A percentile compares a stretch with the other conserved stretches of the same genome.
Conservation (phyloP, 768 basidiomycete genomes). For the Trametes cinnabarina region DNA sequence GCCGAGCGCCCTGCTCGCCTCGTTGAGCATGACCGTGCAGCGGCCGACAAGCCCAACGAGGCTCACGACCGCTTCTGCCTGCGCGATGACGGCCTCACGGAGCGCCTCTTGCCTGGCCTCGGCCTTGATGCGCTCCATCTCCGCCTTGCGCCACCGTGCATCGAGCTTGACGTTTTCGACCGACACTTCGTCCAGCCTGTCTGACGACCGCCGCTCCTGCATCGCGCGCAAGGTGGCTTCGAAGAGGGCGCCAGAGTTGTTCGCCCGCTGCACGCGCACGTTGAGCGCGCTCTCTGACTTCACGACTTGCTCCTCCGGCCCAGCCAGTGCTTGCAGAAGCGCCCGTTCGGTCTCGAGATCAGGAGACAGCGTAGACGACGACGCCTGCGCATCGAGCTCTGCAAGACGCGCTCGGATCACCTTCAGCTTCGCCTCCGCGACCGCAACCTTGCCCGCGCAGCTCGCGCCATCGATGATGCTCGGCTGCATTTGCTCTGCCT, state of each 20-base stretch:
- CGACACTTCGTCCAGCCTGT: constrained; percentile 70
- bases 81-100: constrained; percentile 57
- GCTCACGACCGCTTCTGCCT: constrained; percentile 64
- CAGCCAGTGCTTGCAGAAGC: constrained; percentile 63
- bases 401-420: constrained; percentile 61
- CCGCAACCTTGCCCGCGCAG: constrained; percentile 67
- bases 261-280: constrained; percentile 60
- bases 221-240: constrained; percentile 84
- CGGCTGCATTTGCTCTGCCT: constrained; percentile 66
- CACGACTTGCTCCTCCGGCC: constrained; percentile 67
- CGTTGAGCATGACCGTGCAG: constrained; percentile 69
- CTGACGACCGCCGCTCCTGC: constrained; percentile 67
- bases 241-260: constrained; percentile 77
- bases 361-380: constrained; percentile 40
- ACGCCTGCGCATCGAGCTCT: constrained; percentile 48
- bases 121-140: constrained; percentile 67
- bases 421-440: constrained; percentile 66
- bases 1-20: constrained; percentile 47
- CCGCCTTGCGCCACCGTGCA: constrained; percentile 59
- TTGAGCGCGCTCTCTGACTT: constrained; percentile 58
- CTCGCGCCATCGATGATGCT: constrained; percentile 74
- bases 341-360: constrained; percentile 73
- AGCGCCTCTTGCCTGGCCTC: constrained; percentile 65
- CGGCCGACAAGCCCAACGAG: constrained; percentile 81
- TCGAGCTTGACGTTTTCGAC: constrained; percentile 72